Evolutionary conservation across 163 green algal genomes (phyloP).

Genomic region (Coccomyxa subellipsoidea): DNA sequence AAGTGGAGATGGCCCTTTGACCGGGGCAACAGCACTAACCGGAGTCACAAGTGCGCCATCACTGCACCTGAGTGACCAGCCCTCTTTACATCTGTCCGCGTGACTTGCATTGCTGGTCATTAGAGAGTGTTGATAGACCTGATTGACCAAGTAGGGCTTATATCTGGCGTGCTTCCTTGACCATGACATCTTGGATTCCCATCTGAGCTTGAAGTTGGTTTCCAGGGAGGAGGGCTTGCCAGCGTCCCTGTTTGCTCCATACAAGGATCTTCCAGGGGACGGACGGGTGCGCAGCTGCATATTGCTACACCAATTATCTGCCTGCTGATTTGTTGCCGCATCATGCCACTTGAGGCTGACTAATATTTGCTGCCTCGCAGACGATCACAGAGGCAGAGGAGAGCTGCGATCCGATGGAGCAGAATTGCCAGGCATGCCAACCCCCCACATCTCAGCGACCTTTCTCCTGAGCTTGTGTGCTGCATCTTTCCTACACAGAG

Average conservation of each 20-base stretch:
- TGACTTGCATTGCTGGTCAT: too few relatives aligned
- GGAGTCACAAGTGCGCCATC: neutral
- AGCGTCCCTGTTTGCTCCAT: constrained; percentile 10
- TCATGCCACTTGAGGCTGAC: too few relatives aligned
- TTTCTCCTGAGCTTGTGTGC: too few relatives aligned
- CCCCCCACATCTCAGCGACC: neutral
- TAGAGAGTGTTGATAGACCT: too few relatives aligned
- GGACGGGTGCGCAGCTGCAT: constrained; percentile 7
- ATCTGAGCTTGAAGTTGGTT: too few relatives aligned
- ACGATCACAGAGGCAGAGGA: constrained; percentile 18
- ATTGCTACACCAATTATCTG: too few relatives aligned
- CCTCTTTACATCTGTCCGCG: too few relatives aligned
- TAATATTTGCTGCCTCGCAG: constrained; percentile 7
- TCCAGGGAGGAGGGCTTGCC: neutral
- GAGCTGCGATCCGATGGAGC: constrained; percentile 18
- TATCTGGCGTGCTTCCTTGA: too few relatives aligned
- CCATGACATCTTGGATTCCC: too few relatives aligned
- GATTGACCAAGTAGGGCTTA: too few relatives aligned
- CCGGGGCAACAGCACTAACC: neutral
- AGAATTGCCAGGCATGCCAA: constrained; percentile 12
- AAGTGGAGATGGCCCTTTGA: neutral
- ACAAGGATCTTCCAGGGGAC: constrained; percentile 24
- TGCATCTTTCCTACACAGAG: neutral
- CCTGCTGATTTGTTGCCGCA: too few relatives aligned
- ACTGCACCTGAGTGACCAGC: too few relatives aligned